These are phyloP conservation scores for Penicillium sp. DNA, from an alignment of 2,329 filamentous ascomycete species.

Conservation along the genomic window DNA sequence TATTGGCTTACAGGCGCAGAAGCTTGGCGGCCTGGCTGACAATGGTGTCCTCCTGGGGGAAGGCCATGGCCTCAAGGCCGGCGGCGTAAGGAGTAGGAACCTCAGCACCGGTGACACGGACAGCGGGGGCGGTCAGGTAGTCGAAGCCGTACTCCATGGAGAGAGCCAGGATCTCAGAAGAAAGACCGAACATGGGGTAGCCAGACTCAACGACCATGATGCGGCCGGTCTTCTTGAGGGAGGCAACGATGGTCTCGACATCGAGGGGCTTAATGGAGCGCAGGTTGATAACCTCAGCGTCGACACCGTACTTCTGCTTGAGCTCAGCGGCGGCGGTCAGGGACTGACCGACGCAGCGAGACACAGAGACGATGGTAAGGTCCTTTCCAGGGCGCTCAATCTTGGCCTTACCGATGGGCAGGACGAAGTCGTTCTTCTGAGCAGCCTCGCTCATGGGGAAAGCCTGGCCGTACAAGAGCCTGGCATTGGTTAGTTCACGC, in stretches of 20 bases:
- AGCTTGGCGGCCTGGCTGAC: constrained; percentile 86
- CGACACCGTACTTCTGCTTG: constrained; percentile 94
- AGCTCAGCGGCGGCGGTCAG: constrained; percentile 84
- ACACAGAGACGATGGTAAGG: constrained; percentile 90
- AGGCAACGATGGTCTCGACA: constrained; percentile 90
- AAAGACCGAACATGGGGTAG: constrained; percentile 92
- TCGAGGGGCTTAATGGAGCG: constrained; percentile 96
- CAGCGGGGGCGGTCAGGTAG: constrained; percentile 90
- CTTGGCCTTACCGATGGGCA: constrained; percentile 98
- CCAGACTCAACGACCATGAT: constrained; percentile 91
- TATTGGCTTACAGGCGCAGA: constrained; percentile 64
- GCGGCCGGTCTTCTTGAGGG: constrained; percentile 96
- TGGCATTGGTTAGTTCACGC: constrained; percentile 30
- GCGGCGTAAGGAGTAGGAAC: constrained; percentile 94
- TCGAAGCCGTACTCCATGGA: constrained; percentile 98
- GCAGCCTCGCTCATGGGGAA: constrained; percentile 98
- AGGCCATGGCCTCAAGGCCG: constrained; percentile 90
- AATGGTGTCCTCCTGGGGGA: constrained; percentile 87
- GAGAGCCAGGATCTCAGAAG: constrained; percentile 86
- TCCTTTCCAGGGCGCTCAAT: constrained; percentile 96
- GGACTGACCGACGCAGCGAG: constrained; percentile 91
- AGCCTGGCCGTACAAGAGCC: constrained; percentile 79
- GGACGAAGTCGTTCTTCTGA: constrained; percentile 92
- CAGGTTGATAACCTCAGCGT: constrained; percentile 96
- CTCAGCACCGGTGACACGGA: constrained; percentile 89